Conservation (phyloP, 106 monocot genomes). For the Chionographis japonica region DNA sequence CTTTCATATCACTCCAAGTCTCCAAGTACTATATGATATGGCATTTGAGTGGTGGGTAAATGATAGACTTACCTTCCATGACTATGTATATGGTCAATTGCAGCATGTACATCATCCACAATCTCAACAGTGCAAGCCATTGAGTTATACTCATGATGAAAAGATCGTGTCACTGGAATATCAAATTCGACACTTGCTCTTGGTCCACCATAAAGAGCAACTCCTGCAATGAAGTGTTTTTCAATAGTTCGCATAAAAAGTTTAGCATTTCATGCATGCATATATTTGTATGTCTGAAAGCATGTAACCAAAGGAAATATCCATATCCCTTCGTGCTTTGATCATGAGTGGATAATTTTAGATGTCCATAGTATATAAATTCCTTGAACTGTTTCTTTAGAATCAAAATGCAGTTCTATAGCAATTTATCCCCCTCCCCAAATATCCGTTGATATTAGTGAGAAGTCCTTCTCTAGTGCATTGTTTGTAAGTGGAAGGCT, state of each 20-base stretch:
- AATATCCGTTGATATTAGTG: too few species aligned
- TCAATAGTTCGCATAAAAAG: not conserved
- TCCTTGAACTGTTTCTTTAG: too few species aligned
- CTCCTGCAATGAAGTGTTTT: slow-evolving; percentile 35
- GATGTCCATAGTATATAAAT: too few species aligned
- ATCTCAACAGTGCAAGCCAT: slow-evolving; percentile 86
- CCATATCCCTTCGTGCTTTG: not conserved
- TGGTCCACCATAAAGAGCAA: slow-evolving; percentile 74
- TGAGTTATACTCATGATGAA: slow-evolving; percentile 92
- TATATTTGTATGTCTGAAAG: not conserved
- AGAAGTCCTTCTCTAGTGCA: too few species aligned
- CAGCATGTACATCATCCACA: slow-evolving; percentile 77
- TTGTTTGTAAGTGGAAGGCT: too few species aligned
- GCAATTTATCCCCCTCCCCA: too few species aligned
- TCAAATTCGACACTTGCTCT: slow-evolving; percentile 58
- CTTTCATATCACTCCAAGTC: too few species aligned
- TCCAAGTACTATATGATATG: too few species aligned
- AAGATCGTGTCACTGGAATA: slow-evolving; percentile 51
- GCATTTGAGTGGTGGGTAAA: too few species aligned
- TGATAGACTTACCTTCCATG: slow-evolving; percentile 64
- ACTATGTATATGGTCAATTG: slow-evolving; percentile 81
- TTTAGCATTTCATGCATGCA: not conserved
- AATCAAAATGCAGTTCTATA: too few species aligned
- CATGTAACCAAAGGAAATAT: not conserved
- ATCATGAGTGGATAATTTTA: too few species aligned